Evolutionary conservation across 2,329 filamentous ascomycete genomes (phyloP).

Genomic region (Domatiomyces catenatus): DNA sequence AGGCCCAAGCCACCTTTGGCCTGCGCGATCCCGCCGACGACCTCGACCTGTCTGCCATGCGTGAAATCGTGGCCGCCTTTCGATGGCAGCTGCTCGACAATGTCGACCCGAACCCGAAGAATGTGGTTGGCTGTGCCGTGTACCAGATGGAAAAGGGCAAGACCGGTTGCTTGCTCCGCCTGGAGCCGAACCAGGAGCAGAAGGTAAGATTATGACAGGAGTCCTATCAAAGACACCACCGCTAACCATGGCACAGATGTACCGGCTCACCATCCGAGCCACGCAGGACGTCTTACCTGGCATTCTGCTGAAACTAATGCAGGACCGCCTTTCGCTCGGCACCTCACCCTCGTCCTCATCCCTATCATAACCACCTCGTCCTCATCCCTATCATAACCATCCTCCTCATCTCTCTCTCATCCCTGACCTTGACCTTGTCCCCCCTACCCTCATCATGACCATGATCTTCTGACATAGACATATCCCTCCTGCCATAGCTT

Average conservation of each 20-base stretch:
- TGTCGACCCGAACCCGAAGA: constrained; percentile 85
- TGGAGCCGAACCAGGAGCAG: constrained; percentile 87
- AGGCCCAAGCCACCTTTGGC: constrained; percentile 72
- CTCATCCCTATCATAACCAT: no score
- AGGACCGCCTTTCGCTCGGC: constrained; percentile 56
- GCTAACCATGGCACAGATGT: constrained; percentile 50
- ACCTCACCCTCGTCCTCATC: neutral
- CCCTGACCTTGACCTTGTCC: no score
- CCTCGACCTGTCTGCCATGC: constrained; percentile 56
- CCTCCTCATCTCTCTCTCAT: no score
- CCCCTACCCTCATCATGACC: no score
- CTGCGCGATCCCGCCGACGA: constrained; percentile 39
- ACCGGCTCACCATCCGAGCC: constrained; percentile 80
- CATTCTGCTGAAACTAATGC: constrained; percentile 71
- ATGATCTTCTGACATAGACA: no score
- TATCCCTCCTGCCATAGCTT: no score
- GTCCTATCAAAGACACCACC: constrained; percentile 5
- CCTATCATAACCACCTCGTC: neutral
- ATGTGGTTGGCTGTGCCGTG: constrained; percentile 80
- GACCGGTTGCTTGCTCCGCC: constrained; percentile 78
- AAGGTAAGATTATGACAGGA: constrained; percentile 45
- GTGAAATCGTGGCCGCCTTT: constrained; percentile 40
- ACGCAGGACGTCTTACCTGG: constrained; percentile 81
- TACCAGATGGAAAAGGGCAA: constrained; percentile 66
- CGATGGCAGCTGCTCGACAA: constrained; percentile 70